phyloP scores from a whole-genome alignment of 345 rosid species.

The Luvunga scandens region DNA sequence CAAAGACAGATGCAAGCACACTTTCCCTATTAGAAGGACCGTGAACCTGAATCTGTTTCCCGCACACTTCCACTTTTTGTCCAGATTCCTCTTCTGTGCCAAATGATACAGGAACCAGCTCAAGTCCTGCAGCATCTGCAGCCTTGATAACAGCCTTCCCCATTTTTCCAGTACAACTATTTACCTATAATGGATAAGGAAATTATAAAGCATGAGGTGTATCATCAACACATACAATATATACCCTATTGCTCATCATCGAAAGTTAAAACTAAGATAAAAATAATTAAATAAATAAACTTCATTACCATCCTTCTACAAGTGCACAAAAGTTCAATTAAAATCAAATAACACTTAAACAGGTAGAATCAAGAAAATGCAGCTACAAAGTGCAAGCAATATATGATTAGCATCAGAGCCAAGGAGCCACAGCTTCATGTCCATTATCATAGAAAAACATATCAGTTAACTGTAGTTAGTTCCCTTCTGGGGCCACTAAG shows the following conservation, averaged over 20 bases:
- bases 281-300: neutral
- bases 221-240: neutral
- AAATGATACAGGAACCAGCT: conserved; percentile 70
- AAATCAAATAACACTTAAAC: neutral
- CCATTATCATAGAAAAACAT: neutral
- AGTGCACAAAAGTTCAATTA: neutral
- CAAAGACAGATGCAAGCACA: conserved; percentile 54
- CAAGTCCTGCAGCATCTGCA: conserved; percentile 81
- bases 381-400: neutral
- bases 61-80: conserved; percentile 57
- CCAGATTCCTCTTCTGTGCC: conserved; percentile 71
- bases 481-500: neutral
- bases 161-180: conserved; percentile 85
- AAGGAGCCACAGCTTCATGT: neutral
- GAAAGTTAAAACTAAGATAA: neutral
- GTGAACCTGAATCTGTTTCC: conserved; percentile 62
- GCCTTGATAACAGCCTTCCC: conserved; percentile 88
- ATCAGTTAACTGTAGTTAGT: neutral
- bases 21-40: conserved; percentile 74
- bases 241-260: neutral
- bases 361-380: neutral
- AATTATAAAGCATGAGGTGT: neutral
- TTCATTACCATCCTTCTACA: neutral
- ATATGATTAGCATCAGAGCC: neutral
- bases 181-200: conserved; percentile 50